phyloP scores from a whole-genome alignment of 352 stramenopile species.

The Blastocystis sp. region DNA sequence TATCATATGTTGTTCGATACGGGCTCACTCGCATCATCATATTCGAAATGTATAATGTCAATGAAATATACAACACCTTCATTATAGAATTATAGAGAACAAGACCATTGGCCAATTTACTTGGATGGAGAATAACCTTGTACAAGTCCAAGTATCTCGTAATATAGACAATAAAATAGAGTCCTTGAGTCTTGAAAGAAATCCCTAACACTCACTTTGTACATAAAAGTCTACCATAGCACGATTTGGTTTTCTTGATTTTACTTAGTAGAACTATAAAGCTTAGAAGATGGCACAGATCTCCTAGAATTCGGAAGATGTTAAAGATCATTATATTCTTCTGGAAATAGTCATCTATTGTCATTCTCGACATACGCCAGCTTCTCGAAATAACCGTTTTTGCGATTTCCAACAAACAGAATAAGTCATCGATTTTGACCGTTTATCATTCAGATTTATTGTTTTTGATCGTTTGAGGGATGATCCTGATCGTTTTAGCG shows the following conservation, averaged over 20 bases:
- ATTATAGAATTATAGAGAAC: slow-evolving; percentile 96
- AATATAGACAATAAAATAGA: slow-evolving; percentile 96
- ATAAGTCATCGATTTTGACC: not conserved
- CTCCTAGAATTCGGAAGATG: slow-evolving; percentile 89
- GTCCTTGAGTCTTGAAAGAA: slow-evolving; percentile 94
- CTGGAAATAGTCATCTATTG: not conserved
- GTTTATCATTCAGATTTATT: not conserved
- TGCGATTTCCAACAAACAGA: slow-evolving; percentile 24
- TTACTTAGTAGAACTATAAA: slow-evolving; percentile 95
- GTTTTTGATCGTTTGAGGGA: not conserved
- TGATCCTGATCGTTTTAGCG: not conserved
- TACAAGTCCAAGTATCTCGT: slow-evolving; percentile 96
- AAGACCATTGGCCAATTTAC: slow-evolving; percentile 74
- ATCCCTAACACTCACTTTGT: slow-evolving; percentile 74
- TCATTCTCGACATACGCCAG: not conserved
- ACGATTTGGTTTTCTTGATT: slow-evolving; percentile 80
- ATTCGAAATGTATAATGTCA: slow-evolving; percentile 92
- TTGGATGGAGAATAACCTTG: slow-evolving; percentile 69
- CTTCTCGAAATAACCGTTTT: not conserved
- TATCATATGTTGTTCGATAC: slow-evolving; percentile 94
- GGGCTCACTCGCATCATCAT: slow-evolving; percentile 85
- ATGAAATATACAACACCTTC: slow-evolving; percentile 94
- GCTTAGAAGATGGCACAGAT: slow-evolving; percentile 96
- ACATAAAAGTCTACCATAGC: slow-evolving; percentile 68
- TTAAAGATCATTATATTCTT: slow-evolving; percentile 74